Evolutionary conservation across 2,329 filamentous ascomycete genomes (phyloP).

Genomic region (Atkinsonella hypoxylon): DNA sequence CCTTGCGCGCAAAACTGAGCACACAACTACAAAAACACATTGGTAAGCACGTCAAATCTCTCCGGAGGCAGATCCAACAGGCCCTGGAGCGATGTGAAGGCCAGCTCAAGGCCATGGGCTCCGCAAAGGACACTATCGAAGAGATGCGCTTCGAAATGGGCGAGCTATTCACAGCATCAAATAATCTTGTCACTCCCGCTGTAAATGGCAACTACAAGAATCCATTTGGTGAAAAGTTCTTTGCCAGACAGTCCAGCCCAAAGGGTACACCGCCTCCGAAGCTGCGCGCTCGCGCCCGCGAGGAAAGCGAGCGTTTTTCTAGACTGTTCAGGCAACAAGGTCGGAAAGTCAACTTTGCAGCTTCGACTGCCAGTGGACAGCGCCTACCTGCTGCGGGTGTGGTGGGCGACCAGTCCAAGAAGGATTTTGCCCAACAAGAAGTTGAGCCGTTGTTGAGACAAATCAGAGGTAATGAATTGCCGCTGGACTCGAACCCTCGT

Average conservation of each 20-base stretch:
- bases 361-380: conserved; percentile 8
- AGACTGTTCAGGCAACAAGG: conserved; percentile 36
- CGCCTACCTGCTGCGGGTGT: conserved; percentile 18
- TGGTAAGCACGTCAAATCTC: conserved; percentile 36
- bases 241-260: conserved; percentile 34
- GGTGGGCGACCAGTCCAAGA: conserved; percentile 28
- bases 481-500: conserved; percentile 39
- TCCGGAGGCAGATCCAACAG: conserved; percentile 38
- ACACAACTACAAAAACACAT: conserved; percentile 39
- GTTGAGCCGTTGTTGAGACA: conserved; percentile 37
- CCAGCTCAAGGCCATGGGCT: conserved; percentile 37
- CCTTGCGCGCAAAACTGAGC: conserved; percentile 36
- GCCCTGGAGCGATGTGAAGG: conserved; percentile 35
- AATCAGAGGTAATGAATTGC: conserved; percentile 39
- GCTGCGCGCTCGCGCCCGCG: conserved; percentile 36
- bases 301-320: conserved; percentile 39
- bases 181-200: conserved; percentile 41
- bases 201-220: conserved; percentile 45
- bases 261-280: conserved; percentile 40
- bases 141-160: conserved; percentile 43
- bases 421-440: conserved; percentile 34
- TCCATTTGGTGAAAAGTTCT: conserved; percentile 38
- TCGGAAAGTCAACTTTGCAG: conserved; percentile 33
- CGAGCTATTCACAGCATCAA: conserved; percentile 38
- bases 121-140: conserved; percentile 37